phyloP scores from a whole-genome alignment of 1,284 basidiomycete species.

The Cyathus pygmaeus region DNA sequence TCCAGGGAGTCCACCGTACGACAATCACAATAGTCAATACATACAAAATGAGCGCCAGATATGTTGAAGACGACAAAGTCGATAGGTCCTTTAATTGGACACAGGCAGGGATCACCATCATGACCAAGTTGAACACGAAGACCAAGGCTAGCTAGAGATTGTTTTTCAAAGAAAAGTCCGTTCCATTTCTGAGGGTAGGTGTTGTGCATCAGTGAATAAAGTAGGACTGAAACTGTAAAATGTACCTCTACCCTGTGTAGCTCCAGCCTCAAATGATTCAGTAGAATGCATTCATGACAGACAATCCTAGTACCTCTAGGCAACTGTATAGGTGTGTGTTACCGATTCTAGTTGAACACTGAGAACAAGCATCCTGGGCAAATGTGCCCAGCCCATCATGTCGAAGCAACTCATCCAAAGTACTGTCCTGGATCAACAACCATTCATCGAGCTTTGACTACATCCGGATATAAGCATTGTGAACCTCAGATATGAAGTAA shows the following conservation, averaged over 20 bases:
- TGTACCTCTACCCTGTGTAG: not conserved
- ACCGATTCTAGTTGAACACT: no score
- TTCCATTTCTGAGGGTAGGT: slow-evolving; percentile 38
- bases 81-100: slow-evolving; percentile 3
- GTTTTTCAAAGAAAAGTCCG: slow-evolving; percentile 26
- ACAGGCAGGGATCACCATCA: slow-evolving; percentile 16
- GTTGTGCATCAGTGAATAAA: not conserved
- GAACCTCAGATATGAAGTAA: no score
- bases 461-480: no score
- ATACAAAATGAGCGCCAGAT: slow-evolving; percentile 19
- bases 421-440: no score
- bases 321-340: no score
- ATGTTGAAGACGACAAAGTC: slow-evolving; percentile 22
- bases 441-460: no score
- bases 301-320: no score
- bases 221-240: not conserved
- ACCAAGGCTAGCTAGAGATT: slow-evolving; percentile 26
- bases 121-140: slow-evolving; percentile 36
- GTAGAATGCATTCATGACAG: not conserved
- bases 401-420: no score
- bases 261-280: not conserved
- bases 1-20: not conserved
- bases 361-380: no score
- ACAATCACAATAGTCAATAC: slow-evolving; percentile 25
- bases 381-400: no score